Evolutionary conservation across 352 stramenopile genomes (phyloP).

Genomic region (Globisporangium parvum): DNA sequence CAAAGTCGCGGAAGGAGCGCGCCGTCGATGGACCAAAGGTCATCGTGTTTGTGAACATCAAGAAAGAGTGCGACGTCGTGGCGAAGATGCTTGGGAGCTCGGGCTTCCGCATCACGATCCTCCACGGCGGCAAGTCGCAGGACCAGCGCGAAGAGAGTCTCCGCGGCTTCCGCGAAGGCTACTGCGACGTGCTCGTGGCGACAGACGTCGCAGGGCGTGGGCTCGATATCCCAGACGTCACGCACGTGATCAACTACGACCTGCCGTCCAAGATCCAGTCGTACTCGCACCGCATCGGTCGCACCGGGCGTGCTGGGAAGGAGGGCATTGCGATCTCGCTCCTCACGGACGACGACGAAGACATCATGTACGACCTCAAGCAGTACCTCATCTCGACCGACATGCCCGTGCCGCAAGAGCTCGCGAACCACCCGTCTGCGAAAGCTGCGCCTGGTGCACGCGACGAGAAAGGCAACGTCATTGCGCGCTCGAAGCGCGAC

Average conservation of each 20-base stretch:
- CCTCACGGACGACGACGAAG: conserved; percentile 96
- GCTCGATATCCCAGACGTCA: conserved; percentile 98
- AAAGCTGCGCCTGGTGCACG: conserved; percentile 77
- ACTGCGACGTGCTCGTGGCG: conserved; percentile 88
- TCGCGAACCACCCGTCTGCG: conserved; percentile 91
- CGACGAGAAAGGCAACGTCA: conserved; percentile 84
- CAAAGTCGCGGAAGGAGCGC: conserved; percentile 63
- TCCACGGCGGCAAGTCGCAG: conserved; percentile 97
- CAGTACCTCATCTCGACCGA: conserved; percentile 95
- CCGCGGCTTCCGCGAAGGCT: conserved; percentile 86
- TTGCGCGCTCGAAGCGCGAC: conserved; percentile 81
- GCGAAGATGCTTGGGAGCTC: conserved; percentile 87
- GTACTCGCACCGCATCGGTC: conserved; percentile 98
- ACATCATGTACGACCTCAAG: conserved; percentile 96
- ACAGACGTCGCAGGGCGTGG: conserved; percentile 94
- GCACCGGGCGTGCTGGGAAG: conserved; percentile 97
- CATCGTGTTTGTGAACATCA: conserved; percentile 99
- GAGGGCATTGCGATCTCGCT: conserved; percentile 96
- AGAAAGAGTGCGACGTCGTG: conserved; percentile 97
- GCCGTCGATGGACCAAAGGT: conserved; percentile 88
- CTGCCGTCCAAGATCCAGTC: conserved; percentile 96
- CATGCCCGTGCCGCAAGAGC: conserved; percentile 90
- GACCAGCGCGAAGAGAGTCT: conserved; percentile 93
- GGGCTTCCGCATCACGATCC: conserved; percentile 90
- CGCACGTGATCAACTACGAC: conserved; percentile 99